Evolutionary conservation across 495 filamentous ascomycete species (phyloP), one percentile per base, ranked within the genome.

Genomic region (Talaromyces liani): DNA sequence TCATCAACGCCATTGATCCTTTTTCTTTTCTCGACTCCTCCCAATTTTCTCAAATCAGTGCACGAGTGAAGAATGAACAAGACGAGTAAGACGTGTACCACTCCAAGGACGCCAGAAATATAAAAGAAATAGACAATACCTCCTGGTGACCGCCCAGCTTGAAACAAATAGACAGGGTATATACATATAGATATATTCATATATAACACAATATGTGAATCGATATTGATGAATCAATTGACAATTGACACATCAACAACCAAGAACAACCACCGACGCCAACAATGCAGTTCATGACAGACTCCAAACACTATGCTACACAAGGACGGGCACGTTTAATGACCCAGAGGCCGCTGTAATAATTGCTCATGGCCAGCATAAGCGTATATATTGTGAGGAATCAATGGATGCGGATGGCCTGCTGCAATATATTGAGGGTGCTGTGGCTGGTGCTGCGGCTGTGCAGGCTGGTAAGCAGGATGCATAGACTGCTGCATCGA

Each of bases 311-410:
- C 10, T 20, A 49, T 49, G 45, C 45, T 49, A 49, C 45, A 29
- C 45, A 29, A 56, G 53, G 24, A 29, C 20, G 7, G 51, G 53
- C 27, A n/a, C 6, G 7, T 14, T 62, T 16, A 62, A 14, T 62
- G 60, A 24, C 60, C 60, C 1, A 54, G 16, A 8, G 60, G 16
- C 47, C 60, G 27, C n/a, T 62, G 60, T 53, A 62, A 34, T 53
- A 62, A 34, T 20, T 62, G 60, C 60, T 62, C 60, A 41, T 62
- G 60, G 25, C 60, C 60, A 4, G 60, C 45, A 53, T 62, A 62
- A 34, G 60, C 24, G 25, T 62, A 62, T 20, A 62, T 54, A 31
- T 62, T 47, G 6, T 62, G 60, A n/a, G 60, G 27, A n/a, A 34
- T 53, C 45, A 62, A 25, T 6, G 45, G 14, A 36, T 61, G 36